Base-by-base conservation (phyloP, 2,329 filamentous ascomycete species). In the Leptosphaerulina australis region DNA sequence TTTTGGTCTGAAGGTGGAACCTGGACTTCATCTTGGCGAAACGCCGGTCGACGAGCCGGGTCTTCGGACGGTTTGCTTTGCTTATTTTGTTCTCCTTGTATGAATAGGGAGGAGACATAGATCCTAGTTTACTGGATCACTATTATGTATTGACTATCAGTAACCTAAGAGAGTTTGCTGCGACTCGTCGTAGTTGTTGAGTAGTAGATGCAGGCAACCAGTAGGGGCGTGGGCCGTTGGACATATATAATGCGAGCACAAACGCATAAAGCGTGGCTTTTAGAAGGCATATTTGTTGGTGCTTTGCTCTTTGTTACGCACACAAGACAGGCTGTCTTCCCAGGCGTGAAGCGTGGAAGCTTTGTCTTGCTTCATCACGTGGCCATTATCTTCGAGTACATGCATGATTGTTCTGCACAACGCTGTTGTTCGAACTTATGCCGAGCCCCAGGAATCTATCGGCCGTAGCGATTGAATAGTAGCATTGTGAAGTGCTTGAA, bases 261-360 rank as follows among this genome's bases (percentile, higher is more conserved):
- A 68, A 66, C 59, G 50, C 37, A 61, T 53, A 64, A 67, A 62
- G 60, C 47, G 30, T 48, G 43, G 37, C 39, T 29, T 35, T 46
- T 41, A 28, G 38, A 62, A 36, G 44, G 56, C 55, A 46, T 37
- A 49, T 58, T 68, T 64, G 62, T 64, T 62, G 47, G 54, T 30
- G 25, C 49, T 62, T 64, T 66, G 60, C 60, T 60, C 62, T 67
- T 69, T 68, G 64, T 66, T 52, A 53, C 44, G 30, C 33, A 25
- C 44, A 40, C 50, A 49, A 66, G 59, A 59, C 58, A 55, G 46
- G 34, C 37, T 58, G 48, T 55, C 39, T 35, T 46, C 48, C 44
- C 35, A 48, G 29, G 36, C 36, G 60, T 62, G 60, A 63, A 61
- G 47, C 21, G 50, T 41, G 34, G 18, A 43, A 48, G 40, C 62